These are phyloP conservation scores for Pythium phragmiticola DNA, from an alignment of 352 stramenopile genomes.

Conservation along the genomic window DNA sequence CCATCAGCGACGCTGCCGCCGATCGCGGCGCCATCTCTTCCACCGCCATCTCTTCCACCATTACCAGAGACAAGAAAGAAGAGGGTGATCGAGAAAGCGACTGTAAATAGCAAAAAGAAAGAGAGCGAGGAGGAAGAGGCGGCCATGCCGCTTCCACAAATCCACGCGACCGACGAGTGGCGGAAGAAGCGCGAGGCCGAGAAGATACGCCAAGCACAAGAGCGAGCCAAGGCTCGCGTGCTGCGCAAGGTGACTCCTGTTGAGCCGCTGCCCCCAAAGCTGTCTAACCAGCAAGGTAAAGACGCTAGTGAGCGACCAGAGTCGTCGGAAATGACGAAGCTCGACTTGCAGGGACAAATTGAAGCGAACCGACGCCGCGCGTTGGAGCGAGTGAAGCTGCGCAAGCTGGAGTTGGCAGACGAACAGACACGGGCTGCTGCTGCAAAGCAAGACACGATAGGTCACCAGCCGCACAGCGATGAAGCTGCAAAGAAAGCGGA, in stretches of 20 bases:
- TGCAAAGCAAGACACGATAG: conserved; percentile 3
- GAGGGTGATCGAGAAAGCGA: background rate
- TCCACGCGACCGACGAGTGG: conserved; percentile 32
- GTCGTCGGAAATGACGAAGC: background rate
- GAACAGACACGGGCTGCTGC: conserved; percentile 4
- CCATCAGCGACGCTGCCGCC: conserved; percentile 2
- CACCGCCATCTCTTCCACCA: background rate
- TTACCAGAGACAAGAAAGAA: conserved; percentile 4
- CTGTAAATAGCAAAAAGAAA: conserved; percentile 1
- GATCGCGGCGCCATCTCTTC: background rate
- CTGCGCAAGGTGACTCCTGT: conserved; percentile 45
- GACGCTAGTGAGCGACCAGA: background rate
- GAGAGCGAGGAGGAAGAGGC: conserved; percentile 12
- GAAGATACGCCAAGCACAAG: conserved; percentile 56
- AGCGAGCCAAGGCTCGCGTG: conserved; percentile 46
- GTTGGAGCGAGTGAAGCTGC: conserved; percentile 39
- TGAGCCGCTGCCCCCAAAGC: conserved; percentile 30
- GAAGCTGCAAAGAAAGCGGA: conserved; percentile 11
- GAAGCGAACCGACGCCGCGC: conserved; percentile 47
- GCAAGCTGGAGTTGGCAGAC: conserved; percentile 25
- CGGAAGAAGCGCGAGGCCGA: conserved; percentile 34
- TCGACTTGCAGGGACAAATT: conserved; percentile 30
- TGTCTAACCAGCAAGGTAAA: conserved; percentile 12
- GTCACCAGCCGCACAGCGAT: conserved; percentile 9
- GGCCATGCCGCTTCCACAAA: conserved; percentile 25